Percentiles rank a stretch among this genome's conserved stretches.
phyloP scores from a whole-genome alignment of 495 filamentous ascomycete species.

The Trichoderma asperelloides region DNA sequence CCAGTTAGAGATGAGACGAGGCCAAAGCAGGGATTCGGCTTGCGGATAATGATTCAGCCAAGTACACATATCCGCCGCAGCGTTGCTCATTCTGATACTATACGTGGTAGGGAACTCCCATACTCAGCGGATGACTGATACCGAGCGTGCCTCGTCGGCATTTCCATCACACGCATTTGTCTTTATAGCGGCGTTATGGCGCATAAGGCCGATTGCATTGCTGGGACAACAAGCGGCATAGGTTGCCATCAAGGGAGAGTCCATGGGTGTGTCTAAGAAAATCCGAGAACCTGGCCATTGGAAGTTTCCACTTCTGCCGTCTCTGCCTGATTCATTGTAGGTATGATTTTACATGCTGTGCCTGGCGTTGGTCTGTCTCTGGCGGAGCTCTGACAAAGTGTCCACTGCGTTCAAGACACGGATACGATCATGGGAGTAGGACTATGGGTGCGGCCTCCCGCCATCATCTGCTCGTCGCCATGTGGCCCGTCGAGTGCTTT shows the following conservation, averaged over 20 bases:
- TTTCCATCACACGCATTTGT: too few relatives aligned
- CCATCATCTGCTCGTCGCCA: background rate
- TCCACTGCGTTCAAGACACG: background rate
- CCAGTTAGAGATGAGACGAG: background rate
- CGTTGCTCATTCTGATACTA: background rate
- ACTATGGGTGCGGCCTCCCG: background rate
- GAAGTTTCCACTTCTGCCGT: background rate
- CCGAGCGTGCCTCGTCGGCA: too few relatives aligned
- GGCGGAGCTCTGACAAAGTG: background rate
- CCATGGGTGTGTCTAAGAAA: background rate
- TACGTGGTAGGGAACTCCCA: background rate
- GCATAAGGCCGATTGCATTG: background rate
- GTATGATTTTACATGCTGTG: background rate
- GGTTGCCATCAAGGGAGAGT: background rate
- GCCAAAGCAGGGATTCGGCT: background rate
- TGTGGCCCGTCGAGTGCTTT: background rate
- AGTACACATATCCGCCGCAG: background rate
- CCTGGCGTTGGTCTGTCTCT: too few relatives aligned
- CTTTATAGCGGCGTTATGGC: too few relatives aligned
- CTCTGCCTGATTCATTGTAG: background rate
- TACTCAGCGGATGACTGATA: too few relatives aligned
- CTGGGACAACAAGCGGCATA: background rate
- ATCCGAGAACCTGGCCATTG: background rate
- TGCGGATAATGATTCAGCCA: background rate
- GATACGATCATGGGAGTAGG: background rate